phyloP scores from a whole-genome alignment of 2,329 filamentous ascomycete species.

The Sporothrix pallida region DNA sequence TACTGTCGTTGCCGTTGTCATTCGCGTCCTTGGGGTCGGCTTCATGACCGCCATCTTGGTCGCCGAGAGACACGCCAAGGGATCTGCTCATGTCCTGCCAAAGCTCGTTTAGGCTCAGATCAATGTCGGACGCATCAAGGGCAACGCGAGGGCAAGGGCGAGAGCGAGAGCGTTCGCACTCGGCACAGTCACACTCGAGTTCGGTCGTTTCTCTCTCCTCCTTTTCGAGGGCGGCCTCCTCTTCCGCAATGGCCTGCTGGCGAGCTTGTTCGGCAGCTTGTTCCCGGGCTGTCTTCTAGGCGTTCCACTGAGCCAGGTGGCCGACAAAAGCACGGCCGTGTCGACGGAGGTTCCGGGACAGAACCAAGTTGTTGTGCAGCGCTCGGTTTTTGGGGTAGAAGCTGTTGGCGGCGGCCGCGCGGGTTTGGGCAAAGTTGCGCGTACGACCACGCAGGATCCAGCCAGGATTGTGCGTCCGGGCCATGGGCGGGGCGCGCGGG shows the following conservation, averaged over 20 bases:
- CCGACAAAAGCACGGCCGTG: not conserved
- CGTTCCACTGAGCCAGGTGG: not conserved
- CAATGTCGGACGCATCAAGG: too few species aligned
- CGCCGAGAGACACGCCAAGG: too few species aligned
- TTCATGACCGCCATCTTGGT: too few species aligned
- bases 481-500: constrained; percentile 5
- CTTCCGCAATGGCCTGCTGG: not conserved
- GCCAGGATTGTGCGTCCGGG: constrained; percentile 1
- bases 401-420: not conserved
- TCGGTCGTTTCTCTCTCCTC: too few species aligned
- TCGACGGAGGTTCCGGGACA: not conserved
- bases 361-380: not conserved
- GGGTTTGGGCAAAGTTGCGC: not conserved
- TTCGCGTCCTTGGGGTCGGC: too few species aligned
- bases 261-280: not conserved
- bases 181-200: too few species aligned
- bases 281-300: not conserved
- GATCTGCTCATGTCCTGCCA: too few species aligned
- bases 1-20: too few species aligned
- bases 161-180: too few species aligned
- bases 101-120: too few species aligned
- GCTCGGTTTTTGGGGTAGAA: not conserved
- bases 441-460: not conserved
- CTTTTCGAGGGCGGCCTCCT: not conserved
- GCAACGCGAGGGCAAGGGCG: too few species aligned